These are phyloP conservation scores for Lepraria neglecta DNA, from an alignment of 495 filamentous ascomycete species.

Conservation along the genomic window DNA sequence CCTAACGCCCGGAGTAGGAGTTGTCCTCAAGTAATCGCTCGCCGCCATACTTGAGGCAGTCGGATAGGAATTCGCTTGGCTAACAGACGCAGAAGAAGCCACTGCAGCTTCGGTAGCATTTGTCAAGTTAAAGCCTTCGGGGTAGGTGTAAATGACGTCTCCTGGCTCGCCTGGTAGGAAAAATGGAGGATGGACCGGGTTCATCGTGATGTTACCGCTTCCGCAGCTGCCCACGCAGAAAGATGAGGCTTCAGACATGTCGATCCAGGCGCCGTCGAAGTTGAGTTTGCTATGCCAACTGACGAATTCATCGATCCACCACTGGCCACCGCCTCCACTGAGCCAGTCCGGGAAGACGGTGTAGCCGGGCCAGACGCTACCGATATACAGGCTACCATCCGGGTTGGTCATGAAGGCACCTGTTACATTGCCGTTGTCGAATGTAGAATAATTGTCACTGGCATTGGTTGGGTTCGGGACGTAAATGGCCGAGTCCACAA, in stretches of 20 bases:
- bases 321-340: constrained; percentile 50
- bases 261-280: constrained; percentile 58
- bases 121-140: constrained; percentile 64
- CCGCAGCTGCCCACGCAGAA: constrained; percentile 81
- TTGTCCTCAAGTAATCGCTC: constrained; percentile 50
- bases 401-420: constrained; percentile 59
- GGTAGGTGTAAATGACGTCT: constrained; percentile 56
- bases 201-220: constrained; percentile 57
- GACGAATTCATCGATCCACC: constrained; percentile 66
- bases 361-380: constrained; percentile 59
- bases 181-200: constrained; percentile 66
- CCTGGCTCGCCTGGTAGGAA: constrained; percentile 58
- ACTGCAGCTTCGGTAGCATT: constrained; percentile 63
- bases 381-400: constrained; percentile 56
- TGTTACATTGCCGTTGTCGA: constrained; percentile 57
- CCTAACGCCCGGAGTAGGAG: constrained; percentile 62
- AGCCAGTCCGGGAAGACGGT: constrained; percentile 63
- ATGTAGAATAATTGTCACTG: constrained; percentile 62
- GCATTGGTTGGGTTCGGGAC: constrained; percentile 65
- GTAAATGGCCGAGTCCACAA: constrained; percentile 79
- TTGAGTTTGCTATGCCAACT: constrained; percentile 53
- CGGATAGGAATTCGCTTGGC: constrained; percentile 42
- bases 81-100: constrained; percentile 48
- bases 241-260: constrained; percentile 63
- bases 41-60: constrained; percentile 33